phyloP scores from a whole-genome alignment of 805 yeast genomes.

The Pichia ethanolica region DNA sequence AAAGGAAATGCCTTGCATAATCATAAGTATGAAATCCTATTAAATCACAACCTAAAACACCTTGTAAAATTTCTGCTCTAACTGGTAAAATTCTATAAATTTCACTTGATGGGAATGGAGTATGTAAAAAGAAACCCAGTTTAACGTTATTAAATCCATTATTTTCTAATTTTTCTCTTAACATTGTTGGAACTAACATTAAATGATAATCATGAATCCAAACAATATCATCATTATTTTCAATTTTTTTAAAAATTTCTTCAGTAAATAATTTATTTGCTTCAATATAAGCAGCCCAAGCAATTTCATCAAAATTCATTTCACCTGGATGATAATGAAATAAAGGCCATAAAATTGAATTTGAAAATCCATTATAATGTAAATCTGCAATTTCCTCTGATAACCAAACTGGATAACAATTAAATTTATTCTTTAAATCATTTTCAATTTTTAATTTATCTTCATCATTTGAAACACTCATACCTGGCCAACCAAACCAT shows the following conservation, averaged over 20 bases:
- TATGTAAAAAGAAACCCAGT: conserved; percentile 90
- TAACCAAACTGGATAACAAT: conserved; percentile 84
- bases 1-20: conserved; percentile 91
- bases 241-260: conserved; percentile 56
- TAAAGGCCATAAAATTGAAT: conserved; percentile 94
- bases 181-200: conserved; percentile 88
- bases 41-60: conserved; percentile 88
- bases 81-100: conserved; percentile 95
- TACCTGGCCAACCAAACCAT: conserved; percentile 99
- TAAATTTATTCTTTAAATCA: conserved; percentile 70
- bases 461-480: conserved; percentile 65
- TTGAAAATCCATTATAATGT: conserved; percentile 93
- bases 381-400: conserved; percentile 88
- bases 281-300: conserved; percentile 96
- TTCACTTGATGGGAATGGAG: conserved; percentile 97
- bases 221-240: conserved; percentile 72
- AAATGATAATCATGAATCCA: conserved; percentile 99
- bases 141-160: conserved; percentile 47
- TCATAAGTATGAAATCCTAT: conserved; percentile 99
- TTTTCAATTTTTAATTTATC: conserved; percentile 62
- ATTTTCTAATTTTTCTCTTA: conserved; percentile 53
- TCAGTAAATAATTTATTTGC: conserved; percentile 81
- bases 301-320: conserved; percentile 93
- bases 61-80: conserved; percentile 81
- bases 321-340: conserved; percentile 99